Percentiles rank a stretch among this genome's conserved stretches.
Conservation (phyloP, 768 basidiomycete species). For the Hypholoma sublateritium region DNA sequence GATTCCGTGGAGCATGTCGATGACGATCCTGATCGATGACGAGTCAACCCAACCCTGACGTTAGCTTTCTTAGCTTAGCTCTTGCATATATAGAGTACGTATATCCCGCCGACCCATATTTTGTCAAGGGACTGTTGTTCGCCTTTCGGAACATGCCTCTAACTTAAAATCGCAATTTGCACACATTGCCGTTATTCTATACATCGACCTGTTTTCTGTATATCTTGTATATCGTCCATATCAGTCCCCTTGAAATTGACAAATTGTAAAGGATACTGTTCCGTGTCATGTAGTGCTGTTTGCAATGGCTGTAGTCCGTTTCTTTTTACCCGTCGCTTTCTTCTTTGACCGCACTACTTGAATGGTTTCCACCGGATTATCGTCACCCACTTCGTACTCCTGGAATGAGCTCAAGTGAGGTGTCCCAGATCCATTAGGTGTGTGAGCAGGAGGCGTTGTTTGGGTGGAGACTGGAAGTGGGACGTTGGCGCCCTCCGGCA, state of each 20-base stretch:
- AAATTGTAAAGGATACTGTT: neutral
- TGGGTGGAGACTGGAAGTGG: slow-evolving; percentile 18
- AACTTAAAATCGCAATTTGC: slow-evolving; percentile 7
- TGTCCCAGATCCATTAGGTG: slow-evolving; percentile 27
- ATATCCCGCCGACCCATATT: slow-evolving; percentile 4
- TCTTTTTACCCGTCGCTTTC: slow-evolving; percentile 62
- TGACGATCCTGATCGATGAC: slow-evolving; percentile 55
- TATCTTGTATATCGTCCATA: slow-evolving; percentile 21
- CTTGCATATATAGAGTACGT: slow-evolving; percentile 3
- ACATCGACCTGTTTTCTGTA: slow-evolving; percentile 23
- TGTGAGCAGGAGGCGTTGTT: slow-evolving; percentile 23
- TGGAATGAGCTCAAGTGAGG: slow-evolving; percentile 43
- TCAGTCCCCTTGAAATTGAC: slow-evolving; percentile 10
- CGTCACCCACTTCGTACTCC: slow-evolving; percentile 52
- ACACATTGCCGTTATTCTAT: slow-evolving; percentile 11
- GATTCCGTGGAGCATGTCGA: slow-evolving; percentile 91
- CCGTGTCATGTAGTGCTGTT: neutral
- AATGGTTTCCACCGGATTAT: slow-evolving; percentile 62
- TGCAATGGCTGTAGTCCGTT: slow-evolving; percentile 41
- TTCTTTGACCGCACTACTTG: slow-evolving; percentile 77
- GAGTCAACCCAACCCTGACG: neutral
- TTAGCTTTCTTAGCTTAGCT: slow-evolving; percentile 6
- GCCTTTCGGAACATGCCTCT: slow-evolving; percentile 1
- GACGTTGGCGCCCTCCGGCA: slow-evolving; percentile 62
- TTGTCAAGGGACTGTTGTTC: slow-evolving; percentile 2